These are phyloP conservation scores for Scytalidium lignicola DNA, from an alignment of 2,329 filamentous ascomycete species.

Conservation along the genomic window DNA sequence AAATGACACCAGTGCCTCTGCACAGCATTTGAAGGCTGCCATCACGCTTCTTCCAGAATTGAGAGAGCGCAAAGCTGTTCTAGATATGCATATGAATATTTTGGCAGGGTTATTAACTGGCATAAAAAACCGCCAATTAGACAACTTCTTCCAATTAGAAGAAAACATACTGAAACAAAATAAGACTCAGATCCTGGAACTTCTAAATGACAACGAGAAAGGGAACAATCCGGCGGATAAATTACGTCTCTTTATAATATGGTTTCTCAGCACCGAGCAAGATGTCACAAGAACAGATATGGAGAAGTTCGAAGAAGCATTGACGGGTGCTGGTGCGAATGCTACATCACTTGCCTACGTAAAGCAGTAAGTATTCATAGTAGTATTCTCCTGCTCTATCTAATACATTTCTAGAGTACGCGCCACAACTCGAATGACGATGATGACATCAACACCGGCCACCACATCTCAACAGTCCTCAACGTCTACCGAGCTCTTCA, in stretches of 20 bases:
- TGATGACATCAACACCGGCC: slow-evolving; percentile 80
- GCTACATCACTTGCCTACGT: slow-evolving; percentile 78
- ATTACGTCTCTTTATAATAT: slow-evolving; percentile 90
- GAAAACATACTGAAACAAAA: slow-evolving; percentile 89
- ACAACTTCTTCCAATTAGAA: slow-evolving; percentile 94
- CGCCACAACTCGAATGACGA: slow-evolving; percentile 95
- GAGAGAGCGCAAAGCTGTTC: slow-evolving; percentile 81
- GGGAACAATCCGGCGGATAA: slow-evolving; percentile 84
- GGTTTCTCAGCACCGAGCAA: slow-evolving; percentile 90
- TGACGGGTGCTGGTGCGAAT: slow-evolving; percentile 71
- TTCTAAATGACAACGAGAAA: slow-evolving; percentile 76
- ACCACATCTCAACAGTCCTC: slow-evolving; percentile 50
- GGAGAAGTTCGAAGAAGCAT: slow-evolving; percentile 77
- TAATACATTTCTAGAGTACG: slow-evolving; percentile 56
- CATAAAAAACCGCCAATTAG: slow-evolving; percentile 91
- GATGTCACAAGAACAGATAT: slow-evolving; percentile 80
- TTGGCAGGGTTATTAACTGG: slow-evolving; percentile 69
- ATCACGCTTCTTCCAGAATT: slow-evolving; percentile 91
- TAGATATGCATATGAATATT: slow-evolving; percentile 99
- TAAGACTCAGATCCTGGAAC: slow-evolving; percentile 81
- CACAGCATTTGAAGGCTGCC: slow-evolving; percentile 91
- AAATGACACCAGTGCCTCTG: slow-evolving; percentile 81
- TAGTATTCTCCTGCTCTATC: slow-evolving; percentile 3
- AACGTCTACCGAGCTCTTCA: slow-evolving; percentile 74
- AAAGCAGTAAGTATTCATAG: slow-evolving; percentile 59